Conservation (phyloP, 805 yeast genomes). For the Monosporozyma servazzii region DNA sequence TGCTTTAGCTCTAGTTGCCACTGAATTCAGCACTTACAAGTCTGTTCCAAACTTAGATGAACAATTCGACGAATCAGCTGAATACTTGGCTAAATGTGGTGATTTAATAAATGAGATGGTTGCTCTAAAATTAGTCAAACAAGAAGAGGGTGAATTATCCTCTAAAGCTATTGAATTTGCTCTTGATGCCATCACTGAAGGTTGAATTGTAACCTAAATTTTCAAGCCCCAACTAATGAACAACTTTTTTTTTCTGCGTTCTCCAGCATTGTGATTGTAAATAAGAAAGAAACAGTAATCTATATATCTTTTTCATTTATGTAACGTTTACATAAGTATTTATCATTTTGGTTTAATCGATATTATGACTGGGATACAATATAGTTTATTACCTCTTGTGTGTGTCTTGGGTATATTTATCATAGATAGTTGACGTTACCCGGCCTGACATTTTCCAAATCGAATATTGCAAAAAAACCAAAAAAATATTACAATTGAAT, state of each 20-base stretch:
- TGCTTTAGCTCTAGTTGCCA: slow-evolving; percentile 22
- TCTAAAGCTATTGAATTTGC: slow-evolving; percentile 21
- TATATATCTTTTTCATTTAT: not conserved
- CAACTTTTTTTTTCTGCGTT: not conserved
- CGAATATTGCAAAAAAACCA: not conserved
- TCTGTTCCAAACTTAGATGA: slow-evolving; percentile 23
- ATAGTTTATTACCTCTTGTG: not conserved
- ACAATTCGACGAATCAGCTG: slow-evolving; percentile 19
- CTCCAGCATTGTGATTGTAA: not conserved
- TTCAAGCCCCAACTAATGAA: not conserved
- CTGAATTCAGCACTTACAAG: slow-evolving; percentile 25
- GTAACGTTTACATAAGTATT: not conserved
- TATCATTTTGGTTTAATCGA: not conserved
- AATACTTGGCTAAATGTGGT: slow-evolving; percentile 15
- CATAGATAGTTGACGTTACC: too few species aligned
- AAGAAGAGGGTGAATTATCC: slow-evolving; percentile 15
- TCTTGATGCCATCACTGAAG: slow-evolving; percentile 9
- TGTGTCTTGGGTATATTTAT: too few species aligned
- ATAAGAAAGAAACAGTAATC: not conserved
- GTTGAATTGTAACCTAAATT: not conserved
- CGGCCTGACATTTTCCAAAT: not conserved
- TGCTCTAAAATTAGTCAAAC: slow-evolving; percentile 12
- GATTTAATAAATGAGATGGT: slow-evolving; percentile 14
- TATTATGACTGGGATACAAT: not conserved
- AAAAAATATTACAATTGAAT: not conserved